phyloP scores from a whole-genome alignment of 2,329 filamentous ascomycete genomes.

The Leptographium radiaticola region DNA sequence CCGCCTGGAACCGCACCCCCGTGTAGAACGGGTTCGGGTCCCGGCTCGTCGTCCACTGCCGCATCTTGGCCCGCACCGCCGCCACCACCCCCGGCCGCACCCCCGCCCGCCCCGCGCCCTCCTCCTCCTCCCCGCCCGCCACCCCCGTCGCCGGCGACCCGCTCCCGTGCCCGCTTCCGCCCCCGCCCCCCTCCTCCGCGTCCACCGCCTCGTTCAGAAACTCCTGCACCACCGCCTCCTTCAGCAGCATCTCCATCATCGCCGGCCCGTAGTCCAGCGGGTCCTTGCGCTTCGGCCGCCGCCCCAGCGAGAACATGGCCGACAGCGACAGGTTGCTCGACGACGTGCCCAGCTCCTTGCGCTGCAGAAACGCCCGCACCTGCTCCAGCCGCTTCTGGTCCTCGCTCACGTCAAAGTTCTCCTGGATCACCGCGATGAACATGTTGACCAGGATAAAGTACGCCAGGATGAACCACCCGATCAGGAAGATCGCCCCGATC shows the following conservation, averaged over 20 bases:
- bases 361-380: conserved; percentile 85
- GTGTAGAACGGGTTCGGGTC: conserved; percentile 96
- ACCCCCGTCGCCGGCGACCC: conserved; percentile 11
- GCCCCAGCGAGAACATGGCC: conserved; percentile 52
- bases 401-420: conserved; percentile 97
- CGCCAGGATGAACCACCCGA: conserved; percentile 89
- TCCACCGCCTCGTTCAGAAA: conserved; percentile 69
- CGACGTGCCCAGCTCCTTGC: conserved; percentile 68
- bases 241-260: conserved; percentile 90
- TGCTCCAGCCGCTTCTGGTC: conserved; percentile 96
- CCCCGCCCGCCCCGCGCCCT: conserved; percentile 14
- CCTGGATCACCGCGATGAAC: conserved; percentile 99
- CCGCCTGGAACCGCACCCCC: conserved; percentile 52
- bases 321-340: conserved; percentile 64
- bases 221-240: conserved; percentile 88
- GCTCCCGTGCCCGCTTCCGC: too few species aligned
- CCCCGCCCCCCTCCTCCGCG: conserved; percentile 22
- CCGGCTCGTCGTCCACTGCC: conserved; percentile 41
- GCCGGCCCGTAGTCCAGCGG: conserved; percentile 85
- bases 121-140: background rate
- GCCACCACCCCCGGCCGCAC: conserved; percentile 47
- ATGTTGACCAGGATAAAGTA: conserved; percentile 97
- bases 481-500: conserved; percentile 83
- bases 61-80: conserved; percentile 46
- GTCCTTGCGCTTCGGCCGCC: conserved; percentile 53